phyloP scores from a whole-genome alignment of 78 protist species.

The Blattamonas nauphoetae region DNA sequence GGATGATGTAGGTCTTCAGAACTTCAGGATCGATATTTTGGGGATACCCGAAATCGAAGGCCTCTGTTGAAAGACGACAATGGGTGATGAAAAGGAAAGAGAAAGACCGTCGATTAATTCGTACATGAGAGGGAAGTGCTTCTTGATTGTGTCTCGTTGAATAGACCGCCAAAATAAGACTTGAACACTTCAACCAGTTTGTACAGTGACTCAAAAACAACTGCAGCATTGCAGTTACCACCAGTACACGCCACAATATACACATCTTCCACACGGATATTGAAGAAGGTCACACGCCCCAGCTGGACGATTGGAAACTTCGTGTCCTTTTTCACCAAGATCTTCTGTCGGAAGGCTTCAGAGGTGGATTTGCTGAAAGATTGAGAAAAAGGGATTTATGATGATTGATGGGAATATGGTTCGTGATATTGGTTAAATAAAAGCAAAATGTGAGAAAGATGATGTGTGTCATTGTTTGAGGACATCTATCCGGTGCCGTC shows the following conservation, averaged over 20 bases:
- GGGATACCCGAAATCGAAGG: conserved; percentile 85
- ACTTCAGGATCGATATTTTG: conserved; percentile 61
- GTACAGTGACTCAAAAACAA: conserved; percentile 69
- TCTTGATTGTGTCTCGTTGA: conserved; percentile 64
- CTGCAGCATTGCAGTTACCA: conserved; percentile 69
- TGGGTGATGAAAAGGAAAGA: neutral
- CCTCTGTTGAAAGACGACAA: conserved; percentile 54
- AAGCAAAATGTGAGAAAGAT: conserved; percentile 50
- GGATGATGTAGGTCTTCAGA: conserved; percentile 71
- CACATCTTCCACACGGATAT: conserved; percentile 50
- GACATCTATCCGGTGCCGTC: no score
- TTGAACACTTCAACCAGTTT: conserved; percentile 46
- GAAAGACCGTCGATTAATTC: conserved; percentile 75
- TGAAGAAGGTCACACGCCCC: conserved; percentile 62
- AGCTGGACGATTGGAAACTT: conserved; percentile 24
- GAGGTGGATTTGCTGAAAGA: conserved; percentile 11
- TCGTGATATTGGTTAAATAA: neutral
- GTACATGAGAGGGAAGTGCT: conserved; percentile 70
- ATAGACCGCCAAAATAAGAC: neutral
- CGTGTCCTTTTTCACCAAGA: conserved; percentile 23
- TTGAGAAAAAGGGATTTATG: conserved; percentile 39
- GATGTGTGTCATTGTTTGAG: no score
- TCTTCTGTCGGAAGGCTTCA: conserved; percentile 35
- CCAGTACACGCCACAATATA: conserved; percentile 72
- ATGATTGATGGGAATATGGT: conserved; percentile 35